Evolutionary conservation across 441 rosid genomes (phyloP), one percentile per base, ranked within the genome.

Genomic region (Jatropha multifida): DNA sequence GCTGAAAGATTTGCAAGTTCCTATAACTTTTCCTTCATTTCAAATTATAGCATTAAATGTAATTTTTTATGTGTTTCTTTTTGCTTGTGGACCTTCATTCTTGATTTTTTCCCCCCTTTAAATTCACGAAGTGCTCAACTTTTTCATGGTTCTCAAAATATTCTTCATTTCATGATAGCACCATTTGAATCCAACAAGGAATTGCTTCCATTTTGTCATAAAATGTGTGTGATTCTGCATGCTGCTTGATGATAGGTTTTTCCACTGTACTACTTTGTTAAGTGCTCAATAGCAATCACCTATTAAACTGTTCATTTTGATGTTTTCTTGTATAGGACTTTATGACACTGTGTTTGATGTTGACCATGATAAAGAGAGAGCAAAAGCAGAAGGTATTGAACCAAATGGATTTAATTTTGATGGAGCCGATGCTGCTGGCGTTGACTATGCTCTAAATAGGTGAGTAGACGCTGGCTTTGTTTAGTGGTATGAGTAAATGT

Each of bases 341-440:
- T 90, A 82, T 26, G 99, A 96, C 78, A 94, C 97, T 0, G 99
- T 96, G 48, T 94, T 94, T 82, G 99, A 96, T 63, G 96, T 96
- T 10, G 99, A 92, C 80, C 86, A 92, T 46, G 98, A 94, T 77
- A 88, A 91, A 86, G 97, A 87, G 62, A 90, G 97, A 81, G 97
- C 99, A 41, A 70, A 86, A 84, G 91, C 90, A 54, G 89, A 89
- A 81, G 94, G 90, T 66, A 85, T 89, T 56, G 98, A 96, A 80
- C 90, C 98, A 23, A 96, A 96, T 75, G 99, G 98, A 73, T 96
- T 90, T 76, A 92, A 54, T 81, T 96, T 96, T 60, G 98, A 94
- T 51, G 97, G 92, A 69, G 98, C 98, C 69, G 98, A 96, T 84
- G 72, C 81, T 76, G 87, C 86, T 71, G 97, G 98, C 37, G 87